Evolutionary conservation across 768 basidiomycete genomes (phyloP).

Genomic region (Lepiota subincarnata): DNA sequence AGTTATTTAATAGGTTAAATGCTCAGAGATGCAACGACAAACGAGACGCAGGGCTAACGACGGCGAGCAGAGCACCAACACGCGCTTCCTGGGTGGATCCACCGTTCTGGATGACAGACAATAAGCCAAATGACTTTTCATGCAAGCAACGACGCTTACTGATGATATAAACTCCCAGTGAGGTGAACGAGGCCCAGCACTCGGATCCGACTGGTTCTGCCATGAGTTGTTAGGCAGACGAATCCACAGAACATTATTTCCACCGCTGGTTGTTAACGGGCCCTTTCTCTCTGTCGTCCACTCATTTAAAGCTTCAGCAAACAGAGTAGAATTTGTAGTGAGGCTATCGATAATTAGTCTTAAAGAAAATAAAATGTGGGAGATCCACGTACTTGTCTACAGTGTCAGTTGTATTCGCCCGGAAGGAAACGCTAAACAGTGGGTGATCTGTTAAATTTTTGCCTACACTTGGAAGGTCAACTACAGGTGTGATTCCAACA

Average conservation of each 20-base stretch:
- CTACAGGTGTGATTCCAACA: constrained; percentile 20
- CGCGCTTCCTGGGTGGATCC: not conserved
- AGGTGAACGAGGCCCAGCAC: constrained; percentile 19
- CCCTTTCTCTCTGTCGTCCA: constrained; percentile 17
- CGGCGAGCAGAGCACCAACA: not conserved
- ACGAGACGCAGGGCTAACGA: constrained; percentile 14
- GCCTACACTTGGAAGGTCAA: constrained; percentile 26
- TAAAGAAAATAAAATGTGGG: not conserved
- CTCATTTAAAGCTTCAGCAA: constrained; percentile 11
- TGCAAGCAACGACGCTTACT: not conserved
- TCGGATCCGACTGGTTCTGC: constrained; percentile 15
- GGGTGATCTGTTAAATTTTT: constrained; percentile 27
- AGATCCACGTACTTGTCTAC: not conserved
- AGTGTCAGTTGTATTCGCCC: constrained; percentile 13
- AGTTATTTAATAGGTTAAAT: not conserved
- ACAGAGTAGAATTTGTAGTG: constrained; percentile 1
- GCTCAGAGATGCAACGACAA: not conserved
- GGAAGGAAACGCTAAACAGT: constrained; percentile 11
- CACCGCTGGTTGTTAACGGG: constrained; percentile 7
- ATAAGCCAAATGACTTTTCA: not conserved
- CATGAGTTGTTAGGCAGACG: constrained; percentile 15
- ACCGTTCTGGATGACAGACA: not conserved
- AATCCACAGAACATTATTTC: constrained; percentile 18
- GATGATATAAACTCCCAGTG: constrained; percentile 18
- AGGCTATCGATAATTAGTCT: not conserved